phyloP scores from a whole-genome alignment of 2,329 filamentous ascomycete genomes.

The Huntiella moniliformis region DNA sequence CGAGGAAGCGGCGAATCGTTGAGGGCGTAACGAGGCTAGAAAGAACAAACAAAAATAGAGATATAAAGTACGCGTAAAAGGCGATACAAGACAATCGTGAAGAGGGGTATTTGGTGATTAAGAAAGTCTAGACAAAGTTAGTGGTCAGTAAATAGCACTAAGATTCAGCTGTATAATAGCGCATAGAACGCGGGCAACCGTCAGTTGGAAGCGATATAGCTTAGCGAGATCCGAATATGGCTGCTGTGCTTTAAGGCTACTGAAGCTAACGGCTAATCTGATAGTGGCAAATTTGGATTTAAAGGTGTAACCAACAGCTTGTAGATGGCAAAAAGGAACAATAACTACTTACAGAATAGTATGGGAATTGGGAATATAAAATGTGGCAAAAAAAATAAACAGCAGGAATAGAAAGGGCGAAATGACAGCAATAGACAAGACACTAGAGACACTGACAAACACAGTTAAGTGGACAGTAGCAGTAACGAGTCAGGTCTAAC shows the following conservation, averaged over 20 bases:
- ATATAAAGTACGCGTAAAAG: not conserved
- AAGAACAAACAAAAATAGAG: too few species aligned
- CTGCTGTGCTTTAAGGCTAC: not conserved
- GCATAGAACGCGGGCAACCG: not conserved
- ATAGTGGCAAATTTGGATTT: not conserved
- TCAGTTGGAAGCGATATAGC: too few species aligned
- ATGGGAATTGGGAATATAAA: not conserved
- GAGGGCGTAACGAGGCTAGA: too few species aligned
- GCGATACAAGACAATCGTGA: not conserved
- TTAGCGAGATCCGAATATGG: too few species aligned
- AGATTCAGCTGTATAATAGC: not conserved
- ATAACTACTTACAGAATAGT: conserved; percentile 8
- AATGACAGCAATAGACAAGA: not conserved
- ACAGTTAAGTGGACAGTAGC: conserved; percentile 4
- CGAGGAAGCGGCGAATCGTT: too few species aligned
- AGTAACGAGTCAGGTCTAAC: not conserved
- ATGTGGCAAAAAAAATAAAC: conserved; percentile 6
- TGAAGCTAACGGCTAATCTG: not conserved
- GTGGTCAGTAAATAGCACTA: not conserved
- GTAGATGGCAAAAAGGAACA: too few species aligned
- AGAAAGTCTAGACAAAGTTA: not conserved
- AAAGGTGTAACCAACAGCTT: too few species aligned
- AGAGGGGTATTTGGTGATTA: not conserved
- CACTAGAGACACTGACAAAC: not conserved
- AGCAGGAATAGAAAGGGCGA: not conserved